phyloP scores from a whole-genome alignment of 2,329 filamentous ascomycete genomes.

The Fusarium acutatum region DNA sequence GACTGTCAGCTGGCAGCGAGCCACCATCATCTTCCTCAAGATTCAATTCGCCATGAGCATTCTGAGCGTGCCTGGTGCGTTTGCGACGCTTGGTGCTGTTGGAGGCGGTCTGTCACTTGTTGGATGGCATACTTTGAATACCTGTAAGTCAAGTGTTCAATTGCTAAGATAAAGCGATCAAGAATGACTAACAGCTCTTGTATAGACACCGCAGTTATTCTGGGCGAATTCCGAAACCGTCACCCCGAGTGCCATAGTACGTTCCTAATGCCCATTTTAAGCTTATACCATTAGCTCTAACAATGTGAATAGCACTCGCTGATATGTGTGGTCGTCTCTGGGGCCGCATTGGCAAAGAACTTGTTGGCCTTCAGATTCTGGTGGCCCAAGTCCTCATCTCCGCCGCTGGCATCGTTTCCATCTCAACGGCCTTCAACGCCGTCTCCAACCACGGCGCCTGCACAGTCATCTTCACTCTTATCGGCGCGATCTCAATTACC shows the following conservation, averaged over 20 bases:
- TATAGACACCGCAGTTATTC: too few species aligned
- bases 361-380: not conserved
- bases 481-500: not conserved
- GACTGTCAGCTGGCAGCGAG: conserved; percentile 50
- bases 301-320: not conserved
- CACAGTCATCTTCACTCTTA: not conserved
- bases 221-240: not conserved
- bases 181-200: too few species aligned
- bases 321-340: not conserved
- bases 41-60: conserved; percentile 35
- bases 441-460: not conserved
- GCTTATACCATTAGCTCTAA: not conserved
- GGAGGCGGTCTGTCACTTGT: not conserved
- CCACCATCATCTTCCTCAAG: conserved; percentile 52
- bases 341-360: not conserved
- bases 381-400: not conserved
- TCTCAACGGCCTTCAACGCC: not conserved
- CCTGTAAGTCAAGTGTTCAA: not conserved
- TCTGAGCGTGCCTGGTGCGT: conserved; percentile 44
- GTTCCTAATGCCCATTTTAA: not conserved
- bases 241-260: not conserved
- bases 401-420: not conserved
- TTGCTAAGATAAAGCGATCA: too few species aligned
- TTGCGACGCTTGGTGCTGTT: not conserved
- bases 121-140: not conserved